Base-by-base conservation (phyloP, 1,284 basidiomycete species). In the Pseudozyma hubeiensis region DNA sequence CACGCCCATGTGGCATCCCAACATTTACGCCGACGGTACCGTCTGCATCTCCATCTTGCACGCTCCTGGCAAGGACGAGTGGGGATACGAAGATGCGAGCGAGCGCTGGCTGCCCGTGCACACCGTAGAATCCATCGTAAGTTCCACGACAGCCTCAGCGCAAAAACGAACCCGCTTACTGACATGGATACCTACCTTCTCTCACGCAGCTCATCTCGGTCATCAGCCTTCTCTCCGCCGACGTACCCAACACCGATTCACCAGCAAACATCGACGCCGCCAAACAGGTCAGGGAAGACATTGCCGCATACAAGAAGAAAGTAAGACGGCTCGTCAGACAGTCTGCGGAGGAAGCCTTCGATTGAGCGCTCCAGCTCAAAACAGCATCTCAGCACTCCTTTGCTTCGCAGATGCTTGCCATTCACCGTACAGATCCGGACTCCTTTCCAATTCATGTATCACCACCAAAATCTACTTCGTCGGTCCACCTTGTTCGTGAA, bases 41-140 rank as follows among this genome's bases (percentile, higher is more conserved):
- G 93, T 98, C 56, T 99, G 96, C 86, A 93, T 99, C 66, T 98
- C 96, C 41, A 98, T 99, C 81, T 87, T 99, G 93, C 96, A 99
- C 83, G 90, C 93, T 39, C 97, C 97, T 2, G 96, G 94, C 50
- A 93, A 96, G 64, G 97, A 99, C 86, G 92, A 98, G 85, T 99
- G 93, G 84, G 97, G 97, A 8, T 98, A 95, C 81, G 97, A 99
- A 85, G 93, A 97, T 81, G 95, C 97, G 0, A 92, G 93, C 53
- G 97, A 99, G 87, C 87, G 97, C 68, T 99, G 97, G 97, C 87
- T 96, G 85, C 97, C 97, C 0, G 94, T 99, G 24, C 97, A 99
- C 84, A 93, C 92, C 0, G 92, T 97, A 46, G 95, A 98, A 86
- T 94, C 94, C 10, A 98, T 99, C 71, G 96, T 97, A 78, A 85